Percentiles rank a stretch among this genome's conserved stretches.
These are phyloP conservation scores for Phytopythium oedochilum DNA, from an alignment of 352 stramenopile genomes.

Conservation along the genomic window DNA sequence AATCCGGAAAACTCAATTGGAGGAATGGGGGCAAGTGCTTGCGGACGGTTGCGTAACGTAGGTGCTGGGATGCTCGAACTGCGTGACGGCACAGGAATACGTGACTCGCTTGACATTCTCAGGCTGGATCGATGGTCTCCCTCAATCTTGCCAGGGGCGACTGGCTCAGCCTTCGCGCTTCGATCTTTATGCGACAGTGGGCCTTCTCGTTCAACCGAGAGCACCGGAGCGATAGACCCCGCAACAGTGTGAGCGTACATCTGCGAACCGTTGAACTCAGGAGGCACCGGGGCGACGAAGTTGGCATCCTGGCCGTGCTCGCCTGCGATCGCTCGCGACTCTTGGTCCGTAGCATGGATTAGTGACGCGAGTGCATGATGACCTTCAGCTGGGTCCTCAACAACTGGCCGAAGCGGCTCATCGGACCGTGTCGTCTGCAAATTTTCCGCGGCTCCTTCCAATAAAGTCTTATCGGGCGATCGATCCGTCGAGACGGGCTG, in stretches of 20 bases:
- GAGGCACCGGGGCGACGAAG: neutral
- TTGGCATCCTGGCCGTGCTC: neutral
- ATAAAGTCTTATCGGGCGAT: neutral
- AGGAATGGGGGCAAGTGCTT: neutral
- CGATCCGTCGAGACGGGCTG: neutral
- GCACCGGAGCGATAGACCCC: neutral
- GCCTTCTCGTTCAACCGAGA: neutral
- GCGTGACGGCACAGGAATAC: neutral
- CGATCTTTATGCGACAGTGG: neutral
- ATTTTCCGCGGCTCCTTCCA: neutral
- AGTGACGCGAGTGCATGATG: neutral
- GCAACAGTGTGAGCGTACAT: neutral
- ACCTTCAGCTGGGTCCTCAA: neutral
- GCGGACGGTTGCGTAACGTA: neutral
- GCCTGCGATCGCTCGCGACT: neutral
- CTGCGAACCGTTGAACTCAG: constrained; percentile 3
- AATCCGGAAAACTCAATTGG: constrained; percentile 1
- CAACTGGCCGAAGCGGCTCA: neutral
- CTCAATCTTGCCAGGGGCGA: no score
- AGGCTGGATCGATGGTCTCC: neutral
- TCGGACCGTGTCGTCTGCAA: neutral
- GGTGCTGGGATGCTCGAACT: neutral
- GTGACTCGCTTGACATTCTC: neutral
- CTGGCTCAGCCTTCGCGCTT: neutral
- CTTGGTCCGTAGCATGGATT: neutral